phyloP scores from a whole-genome alignment of 768 basidiomycete species.

The Solioccasus polychromus region DNA sequence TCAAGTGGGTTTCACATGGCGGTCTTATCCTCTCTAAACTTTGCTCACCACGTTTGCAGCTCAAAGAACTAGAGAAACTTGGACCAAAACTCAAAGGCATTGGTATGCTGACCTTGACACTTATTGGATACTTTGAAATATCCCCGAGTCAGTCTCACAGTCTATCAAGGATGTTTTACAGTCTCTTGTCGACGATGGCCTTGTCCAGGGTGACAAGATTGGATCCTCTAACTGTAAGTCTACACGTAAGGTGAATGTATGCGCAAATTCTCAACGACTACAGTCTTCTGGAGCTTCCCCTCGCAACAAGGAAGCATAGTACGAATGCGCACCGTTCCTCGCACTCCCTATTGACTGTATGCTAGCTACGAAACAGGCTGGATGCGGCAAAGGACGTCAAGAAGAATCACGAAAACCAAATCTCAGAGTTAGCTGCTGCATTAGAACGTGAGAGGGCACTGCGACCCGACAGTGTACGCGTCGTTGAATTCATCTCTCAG shows the following conservation, averaged over 20 bases:
- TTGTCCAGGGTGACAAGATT: slow-evolving; percentile 89
- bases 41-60: slow-evolving; percentile 33
- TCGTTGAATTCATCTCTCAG: background rate
- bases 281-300: slow-evolving; percentile 96
- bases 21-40: background rate
- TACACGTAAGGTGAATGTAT: slow-evolving; percentile 15
- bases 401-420: slow-evolving; percentile 41
- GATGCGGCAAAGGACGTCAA: slow-evolving; percentile 47
- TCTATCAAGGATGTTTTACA: slow-evolving; percentile 91
- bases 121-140: background rate
- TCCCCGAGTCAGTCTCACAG: slow-evolving; percentile 62
- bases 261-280: slow-evolving; percentile 12
- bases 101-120: slow-evolving; percentile 43
- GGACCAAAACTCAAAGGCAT: slow-evolving; percentile 90
- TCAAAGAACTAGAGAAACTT: slow-evolving; percentile 92
- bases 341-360: slow-evolving; percentile 1
- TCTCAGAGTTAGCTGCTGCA: slow-evolving; percentile 44
- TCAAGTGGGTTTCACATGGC: slow-evolving; percentile 39
- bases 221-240: slow-evolving; percentile 88
- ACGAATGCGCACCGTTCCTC: slow-evolving; percentile 3
- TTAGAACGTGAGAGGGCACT: slow-evolving; percentile 51
- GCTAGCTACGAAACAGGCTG: slow-evolving; percentile 59
- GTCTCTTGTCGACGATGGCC: slow-evolving; percentile 80
- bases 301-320: slow-evolving; percentile 83
- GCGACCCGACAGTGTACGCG: slow-evolving; percentile 59